A percentile compares a stretch with the other conserved stretches of the same genome.
Conservation (phyloP, 768 basidiomycete genomes). For the Xerocomellus amylosporus region DNA sequence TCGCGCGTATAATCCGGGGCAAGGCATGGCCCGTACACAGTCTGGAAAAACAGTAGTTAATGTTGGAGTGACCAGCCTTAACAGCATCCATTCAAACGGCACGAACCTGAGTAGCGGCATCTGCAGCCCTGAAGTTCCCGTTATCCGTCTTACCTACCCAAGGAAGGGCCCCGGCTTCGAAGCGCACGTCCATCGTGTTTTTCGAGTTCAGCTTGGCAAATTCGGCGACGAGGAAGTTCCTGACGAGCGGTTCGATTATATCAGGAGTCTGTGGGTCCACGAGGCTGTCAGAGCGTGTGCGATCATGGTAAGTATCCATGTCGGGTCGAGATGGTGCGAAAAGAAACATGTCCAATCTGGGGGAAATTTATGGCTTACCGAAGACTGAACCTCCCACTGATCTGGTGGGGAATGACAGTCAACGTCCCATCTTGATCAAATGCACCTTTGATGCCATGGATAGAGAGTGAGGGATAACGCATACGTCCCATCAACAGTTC, state of each 20-base stretch:
- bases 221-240: not conserved
- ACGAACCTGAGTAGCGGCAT: conserved; percentile 21
- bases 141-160: not conserved
- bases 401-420: not conserved
- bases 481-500: no score
- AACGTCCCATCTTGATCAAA: no score
- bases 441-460: no score
- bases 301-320: not conserved
- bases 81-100: no score
- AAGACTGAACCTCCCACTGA: conserved; percentile 3
- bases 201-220: not conserved
- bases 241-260: not conserved
- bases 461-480: no score
- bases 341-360: no score
- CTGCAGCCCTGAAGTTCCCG: not conserved
- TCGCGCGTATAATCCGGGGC: conserved; percentile 34
- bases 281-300: not conserved
- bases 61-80: no score
- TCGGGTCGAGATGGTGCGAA: no score
- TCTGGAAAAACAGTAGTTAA: conserved; percentile 21
- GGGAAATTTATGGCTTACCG: not conserved
- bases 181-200: not conserved
- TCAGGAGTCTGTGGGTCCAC: not conserved
- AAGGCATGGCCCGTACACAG: no score
- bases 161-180: not conserved